Evolutionary conservation across 2,329 filamentous ascomycete species (phyloP).

Genomic region (Dendrostoma leiphaemia): DNA sequence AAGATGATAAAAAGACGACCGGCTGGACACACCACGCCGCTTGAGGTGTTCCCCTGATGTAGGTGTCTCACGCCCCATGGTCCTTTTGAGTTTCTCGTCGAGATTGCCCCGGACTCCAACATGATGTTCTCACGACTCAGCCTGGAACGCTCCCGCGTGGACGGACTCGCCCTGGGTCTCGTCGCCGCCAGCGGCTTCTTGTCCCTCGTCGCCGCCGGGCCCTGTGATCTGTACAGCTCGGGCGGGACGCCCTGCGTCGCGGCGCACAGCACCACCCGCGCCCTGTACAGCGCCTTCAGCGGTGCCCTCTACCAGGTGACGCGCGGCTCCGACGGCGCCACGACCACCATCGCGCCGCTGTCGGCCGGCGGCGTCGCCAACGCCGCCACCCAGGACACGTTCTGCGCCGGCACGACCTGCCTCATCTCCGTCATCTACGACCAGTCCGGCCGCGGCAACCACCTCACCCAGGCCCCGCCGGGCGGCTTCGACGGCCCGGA

Average conservation of each 20-base stretch:
- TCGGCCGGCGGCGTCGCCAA: conserved; percentile 62
- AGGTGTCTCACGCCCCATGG: not conserved
- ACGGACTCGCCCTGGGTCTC: conserved; percentile 31
- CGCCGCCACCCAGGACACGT: conserved; percentile 57
- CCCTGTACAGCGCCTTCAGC: conserved; percentile 52
- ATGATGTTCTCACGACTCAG: conserved; percentile 16
- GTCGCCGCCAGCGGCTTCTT: conserved; percentile 28
- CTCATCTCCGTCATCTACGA: conserved; percentile 65
- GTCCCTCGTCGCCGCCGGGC: conserved; percentile 48
- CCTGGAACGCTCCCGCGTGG: conserved; percentile 17
- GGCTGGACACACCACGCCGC: not conserved
- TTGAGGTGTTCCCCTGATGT: not conserved
- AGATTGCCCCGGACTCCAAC: not conserved
- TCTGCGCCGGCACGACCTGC: conserved; percentile 60
- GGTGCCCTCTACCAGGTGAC: conserved; percentile 59
- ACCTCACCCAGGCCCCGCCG: conserved; percentile 60
- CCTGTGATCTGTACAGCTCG: conserved; percentile 60
- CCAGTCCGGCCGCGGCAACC: conserved; percentile 60
- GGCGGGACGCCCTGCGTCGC: conserved; percentile 62
- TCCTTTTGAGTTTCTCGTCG: not conserved
- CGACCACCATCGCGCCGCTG: conserved; percentile 46
- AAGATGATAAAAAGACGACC: not conserved
- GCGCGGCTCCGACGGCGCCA: conserved; percentile 50
- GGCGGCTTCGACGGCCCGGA: conserved; percentile 58
- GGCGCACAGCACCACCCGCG: conserved; percentile 64